These are phyloP conservation scores for Allium cepa DNA, from an alignment of 106 monocot species.

Conservation along the genomic window DNA sequence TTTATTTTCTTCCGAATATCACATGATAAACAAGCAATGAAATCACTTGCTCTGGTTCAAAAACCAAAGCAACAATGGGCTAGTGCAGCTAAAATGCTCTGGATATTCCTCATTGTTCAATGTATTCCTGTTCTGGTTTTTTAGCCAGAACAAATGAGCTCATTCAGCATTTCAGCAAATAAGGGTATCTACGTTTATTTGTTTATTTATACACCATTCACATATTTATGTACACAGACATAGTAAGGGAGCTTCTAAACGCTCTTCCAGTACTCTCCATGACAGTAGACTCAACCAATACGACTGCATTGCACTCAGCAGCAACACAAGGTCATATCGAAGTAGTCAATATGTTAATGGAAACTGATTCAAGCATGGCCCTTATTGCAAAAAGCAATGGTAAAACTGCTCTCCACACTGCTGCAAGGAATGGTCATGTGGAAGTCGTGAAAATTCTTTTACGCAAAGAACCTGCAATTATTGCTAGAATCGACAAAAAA, in stretches of 20 bases:
- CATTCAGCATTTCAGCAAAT: too few relatives aligned
- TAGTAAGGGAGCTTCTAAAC: conserved; percentile 53
- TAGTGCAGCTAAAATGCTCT: too few relatives aligned
- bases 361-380: conserved; percentile 56
- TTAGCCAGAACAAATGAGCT: too few relatives aligned
- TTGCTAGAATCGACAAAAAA: conserved; percentile 67
- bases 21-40: too few relatives aligned
- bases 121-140: too few relatives aligned
- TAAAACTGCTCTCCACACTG: conserved; percentile 75
- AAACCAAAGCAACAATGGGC: too few relatives aligned
- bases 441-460: conserved; percentile 61
- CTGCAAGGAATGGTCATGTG: conserved; percentile 79
- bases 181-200: too few relatives aligned
- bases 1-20: too few relatives aligned
- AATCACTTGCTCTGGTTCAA: too few relatives aligned
- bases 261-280: conserved; percentile 63
- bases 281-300: conserved; percentile 83
- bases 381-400: conserved; percentile 88
- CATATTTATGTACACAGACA: conserved; percentile 20
- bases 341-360: conserved; percentile 59
- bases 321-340: conserved; percentile 87
- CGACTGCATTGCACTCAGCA: conserved; percentile 74
- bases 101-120: too few relatives aligned
- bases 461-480: conserved; percentile 39
- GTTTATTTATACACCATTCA: background rate